Percentiles rank a stretch among this genome's conserved stretches.
Evolutionary conservation across 2,329 filamentous ascomycete genomes (phyloP).

Genomic region (Ambrosiella cleistominuta): DNA sequence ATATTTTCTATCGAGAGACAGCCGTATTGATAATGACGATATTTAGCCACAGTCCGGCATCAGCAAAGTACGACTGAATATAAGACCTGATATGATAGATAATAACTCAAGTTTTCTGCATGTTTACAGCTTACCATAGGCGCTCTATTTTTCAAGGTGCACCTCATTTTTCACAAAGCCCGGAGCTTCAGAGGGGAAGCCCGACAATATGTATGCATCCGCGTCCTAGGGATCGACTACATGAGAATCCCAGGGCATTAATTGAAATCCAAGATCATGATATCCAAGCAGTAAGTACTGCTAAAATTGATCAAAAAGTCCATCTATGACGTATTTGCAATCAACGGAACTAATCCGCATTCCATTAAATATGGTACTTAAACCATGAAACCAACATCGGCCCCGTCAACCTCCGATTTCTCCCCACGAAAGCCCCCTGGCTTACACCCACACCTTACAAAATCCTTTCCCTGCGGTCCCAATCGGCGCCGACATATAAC

Average conservation of each 20-base stretch:
- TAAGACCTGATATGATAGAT: no score
- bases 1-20: no score
- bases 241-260: neutral
- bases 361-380: no score
- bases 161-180: neutral
- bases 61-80: no score
- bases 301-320: neutral
- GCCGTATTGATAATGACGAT: no score
- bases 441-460: neutral
- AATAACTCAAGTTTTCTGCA: neutral
- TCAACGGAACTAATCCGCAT: no score
- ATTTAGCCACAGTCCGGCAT: no score
- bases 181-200: constrained; percentile 1
- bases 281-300: neutral
- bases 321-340: no score
- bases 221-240: neutral
- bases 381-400: neutral
- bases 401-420: neutral
- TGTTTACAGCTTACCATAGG: neutral
- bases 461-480: neutral
- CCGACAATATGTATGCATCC: neutral
- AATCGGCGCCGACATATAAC: neutral
- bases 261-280: neutral
- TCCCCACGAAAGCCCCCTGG: neutral
- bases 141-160: neutral